A percentile compares a stretch with the other conserved stretches of the same genome.
Conservation (phyloP, 2,329 filamentous ascomycete species). For the Raffaelea ambrosiae region DNA sequence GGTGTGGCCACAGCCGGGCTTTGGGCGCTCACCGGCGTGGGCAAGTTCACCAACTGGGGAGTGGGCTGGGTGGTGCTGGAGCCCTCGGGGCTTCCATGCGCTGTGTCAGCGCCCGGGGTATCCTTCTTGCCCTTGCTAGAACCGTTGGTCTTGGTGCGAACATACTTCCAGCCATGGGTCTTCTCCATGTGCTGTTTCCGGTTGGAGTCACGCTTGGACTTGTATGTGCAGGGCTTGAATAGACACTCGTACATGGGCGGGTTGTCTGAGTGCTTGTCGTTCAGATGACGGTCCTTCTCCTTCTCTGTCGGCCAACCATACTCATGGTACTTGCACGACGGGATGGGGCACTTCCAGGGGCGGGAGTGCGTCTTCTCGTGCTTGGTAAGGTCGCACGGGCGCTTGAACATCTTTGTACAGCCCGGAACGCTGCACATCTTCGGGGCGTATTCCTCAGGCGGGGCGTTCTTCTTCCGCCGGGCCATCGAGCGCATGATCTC, state of each 20-base stretch:
- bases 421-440: constrained; percentile 66
- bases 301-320: constrained; percentile 97
- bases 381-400: constrained; percentile 95
- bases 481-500: constrained; percentile 89
- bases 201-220: constrained; percentile 92
- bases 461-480: constrained; percentile 86
- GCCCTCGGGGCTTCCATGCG: constrained; percentile 22
- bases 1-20: constrained; percentile 49
- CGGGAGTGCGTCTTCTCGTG: constrained; percentile 97
- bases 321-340: constrained; percentile 80
- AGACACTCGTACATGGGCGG: constrained; percentile 78
- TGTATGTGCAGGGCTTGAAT: constrained; percentile 79
- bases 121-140: constrained; percentile 37
- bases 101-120: neutral
- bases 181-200: constrained; percentile 99
- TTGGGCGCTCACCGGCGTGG: constrained; percentile 52
- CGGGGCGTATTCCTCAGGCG: constrained; percentile 71
- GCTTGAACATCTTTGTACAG: constrained; percentile 89
- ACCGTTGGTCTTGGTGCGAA: constrained; percentile 86
- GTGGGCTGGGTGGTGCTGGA: constrained; percentile 42
- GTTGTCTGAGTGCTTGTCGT: constrained; percentile 83
- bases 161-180: constrained; percentile 82
- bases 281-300: constrained; percentile 90
- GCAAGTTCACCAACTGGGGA: constrained; percentile 52
- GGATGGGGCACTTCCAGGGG: constrained; percentile 83